These are phyloP conservation scores for Petunia axillaris DNA, from an alignment of 257 asterid species.

Conservation along the genomic window DNA sequence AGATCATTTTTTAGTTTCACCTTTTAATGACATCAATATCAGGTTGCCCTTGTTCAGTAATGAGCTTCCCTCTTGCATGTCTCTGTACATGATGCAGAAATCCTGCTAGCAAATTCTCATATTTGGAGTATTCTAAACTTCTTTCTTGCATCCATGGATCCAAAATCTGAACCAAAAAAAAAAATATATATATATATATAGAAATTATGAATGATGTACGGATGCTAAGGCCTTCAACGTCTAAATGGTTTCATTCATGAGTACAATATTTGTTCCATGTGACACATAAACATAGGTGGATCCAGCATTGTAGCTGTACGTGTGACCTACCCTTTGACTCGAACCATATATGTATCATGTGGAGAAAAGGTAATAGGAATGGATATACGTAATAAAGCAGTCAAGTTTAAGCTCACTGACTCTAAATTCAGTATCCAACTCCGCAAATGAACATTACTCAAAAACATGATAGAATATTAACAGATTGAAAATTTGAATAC, in stretches of 20 bases:
- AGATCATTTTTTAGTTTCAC: slow-evolving; percentile 18
- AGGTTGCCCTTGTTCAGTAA: slow-evolving; percentile 46
- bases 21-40: slow-evolving; percentile 46
- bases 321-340: background rate
- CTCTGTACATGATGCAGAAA: slow-evolving; percentile 50
- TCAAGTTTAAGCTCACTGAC: background rate
- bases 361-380: background rate
- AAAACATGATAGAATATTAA: background rate
- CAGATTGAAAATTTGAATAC: slow-evolving; percentile 21
- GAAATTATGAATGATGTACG: background rate
- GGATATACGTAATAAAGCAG: background rate
- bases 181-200: too few species aligned
- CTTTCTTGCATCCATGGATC: slow-evolving; percentile 61
- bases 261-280: background rate
- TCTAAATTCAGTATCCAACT: slow-evolving; percentile 2
- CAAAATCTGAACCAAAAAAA: slow-evolving; percentile 38
- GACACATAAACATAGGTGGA: background rate
- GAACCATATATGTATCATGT: background rate
- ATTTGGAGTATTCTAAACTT: slow-evolving; percentile 54
- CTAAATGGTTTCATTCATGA: background rate
- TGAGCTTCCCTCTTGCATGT: slow-evolving; percentile 46
- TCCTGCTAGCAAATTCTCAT: slow-evolving; percentile 50
- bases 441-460: background rate
- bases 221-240: background rate
- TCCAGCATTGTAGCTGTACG: background rate